A percentile compares a stretch with the other conserved stretches of the same genome.
Conservation (phyloP, 148 eudicot genomes). For the Polygonum maritimum region DNA sequence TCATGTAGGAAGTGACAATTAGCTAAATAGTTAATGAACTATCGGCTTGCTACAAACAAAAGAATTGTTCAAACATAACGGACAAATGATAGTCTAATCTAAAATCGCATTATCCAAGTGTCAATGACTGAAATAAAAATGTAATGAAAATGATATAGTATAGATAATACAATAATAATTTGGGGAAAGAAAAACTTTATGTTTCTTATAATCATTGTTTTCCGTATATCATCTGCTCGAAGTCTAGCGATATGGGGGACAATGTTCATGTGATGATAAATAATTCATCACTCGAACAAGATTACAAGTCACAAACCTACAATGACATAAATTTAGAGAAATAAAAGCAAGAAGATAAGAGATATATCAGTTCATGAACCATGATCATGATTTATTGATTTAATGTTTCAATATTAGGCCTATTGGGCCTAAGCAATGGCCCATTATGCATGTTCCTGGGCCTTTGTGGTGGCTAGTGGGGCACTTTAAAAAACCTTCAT, state of each 20-base stretch:
- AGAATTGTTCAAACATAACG: neutral
- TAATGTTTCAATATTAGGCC: neutral
- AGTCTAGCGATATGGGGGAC: neutral
- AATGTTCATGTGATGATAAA: neutral
- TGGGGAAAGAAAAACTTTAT: neutral
- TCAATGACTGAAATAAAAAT: neutral
- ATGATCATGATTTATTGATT: neutral
- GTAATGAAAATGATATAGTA: neutral
- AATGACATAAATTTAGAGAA: neutral
- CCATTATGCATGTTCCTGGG: conserved; percentile 5
- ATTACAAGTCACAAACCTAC: conserved; percentile 3
- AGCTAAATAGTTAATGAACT: too few species aligned
- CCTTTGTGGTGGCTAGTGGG: neutral
- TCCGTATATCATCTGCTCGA: neutral
- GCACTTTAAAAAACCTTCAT: neutral
- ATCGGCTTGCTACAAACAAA: neutral
- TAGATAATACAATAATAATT: neutral
- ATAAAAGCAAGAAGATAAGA: neutral
- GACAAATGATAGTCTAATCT: neutral
- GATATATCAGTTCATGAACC: neutral
- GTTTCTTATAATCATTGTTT: neutral
- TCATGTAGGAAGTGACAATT: neutral
- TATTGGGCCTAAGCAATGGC: neutral
- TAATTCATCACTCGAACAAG: neutral
- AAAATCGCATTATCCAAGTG: neutral